Evolutionary conservation across 2,329 filamentous ascomycete species (phyloP), one percentile per base, ranked within the genome.

Genomic region (Xylariales sp.): DNA sequence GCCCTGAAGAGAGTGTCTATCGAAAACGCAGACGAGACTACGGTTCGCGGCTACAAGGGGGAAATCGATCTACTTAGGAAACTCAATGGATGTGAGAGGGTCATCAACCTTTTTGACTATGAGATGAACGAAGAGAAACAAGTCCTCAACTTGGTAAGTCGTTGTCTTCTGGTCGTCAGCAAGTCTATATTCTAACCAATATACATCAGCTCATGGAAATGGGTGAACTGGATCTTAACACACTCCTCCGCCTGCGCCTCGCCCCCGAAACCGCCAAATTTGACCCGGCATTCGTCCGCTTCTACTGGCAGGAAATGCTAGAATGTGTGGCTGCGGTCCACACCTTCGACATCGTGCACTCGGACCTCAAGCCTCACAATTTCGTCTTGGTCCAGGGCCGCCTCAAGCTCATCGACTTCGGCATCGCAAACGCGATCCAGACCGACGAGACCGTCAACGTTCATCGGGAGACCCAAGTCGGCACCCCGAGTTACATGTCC

Each of bases 231-330:
- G 93, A 98, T 62, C 77, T 98, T 56, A 86, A 94, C 58, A 88
- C 84, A 42, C 81, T 97, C 40, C 76, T 98, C 49, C 83, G 82
- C 25, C 78, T 82, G 49, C 80, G 82, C 8, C 70, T 87, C 54
- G 87, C 82, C 55, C 77, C 73, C 0, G 84, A 89, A 46, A 79
- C 85, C 40, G 79, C 86, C 28, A 78, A 75, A 45, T 84, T 98
- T 46, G 93, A 98, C 58, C 76, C 88, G 2, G 86, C 85, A 40
- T 96, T 97, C 61, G 88, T 93, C 10, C 85, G 93, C n/a, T 94
- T 87, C 65, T 95, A 95, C 71, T 98, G 93, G 93, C 93, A 95
- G 63, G 93, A 98, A 66, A 98, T 98, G 93, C 82, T 98, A 14
- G 89, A 95, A 62, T 97, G 93, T 59, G 80, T 98, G 5, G 80